Percentiles rank a stretch among this genome's conserved stretches.
Conservation (phyloP, 148 eudicot genomes). For the Dysphania ambrosioides region DNA sequence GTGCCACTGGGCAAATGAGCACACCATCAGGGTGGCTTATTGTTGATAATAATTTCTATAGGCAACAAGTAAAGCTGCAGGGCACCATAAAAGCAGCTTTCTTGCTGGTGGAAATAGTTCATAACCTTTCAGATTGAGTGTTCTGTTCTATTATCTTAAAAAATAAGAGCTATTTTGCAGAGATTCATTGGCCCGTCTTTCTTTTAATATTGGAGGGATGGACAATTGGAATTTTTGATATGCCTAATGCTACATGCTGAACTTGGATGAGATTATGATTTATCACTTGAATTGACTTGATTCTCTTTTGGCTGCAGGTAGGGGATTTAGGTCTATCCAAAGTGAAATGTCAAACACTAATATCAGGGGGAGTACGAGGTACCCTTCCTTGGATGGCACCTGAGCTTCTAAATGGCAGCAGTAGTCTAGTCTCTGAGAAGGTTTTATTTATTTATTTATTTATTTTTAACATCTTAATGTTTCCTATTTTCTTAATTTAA, state of each 20-base stretch:
- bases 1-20: no score
- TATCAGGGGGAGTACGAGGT: constrained; percentile 93
- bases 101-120: no score
- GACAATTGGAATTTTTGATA: background rate
- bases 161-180: background rate
- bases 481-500: background rate
- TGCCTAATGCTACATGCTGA: background rate
- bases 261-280: background rate
- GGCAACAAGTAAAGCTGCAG: background rate
- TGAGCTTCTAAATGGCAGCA: constrained; percentile 88
- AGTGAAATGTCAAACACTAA: constrained; percentile 85
- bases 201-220: background rate
- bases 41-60: background rate
- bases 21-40: background rate
- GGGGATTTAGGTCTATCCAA: constrained; percentile 93
- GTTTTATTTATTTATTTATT: constrained; percentile 34
- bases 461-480: background rate
- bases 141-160: background rate
- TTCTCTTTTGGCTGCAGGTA: constrained; percentile 43
- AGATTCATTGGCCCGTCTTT: background rate
- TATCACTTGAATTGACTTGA: background rate
- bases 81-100: no score
- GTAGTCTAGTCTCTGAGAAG: constrained; percentile 91
- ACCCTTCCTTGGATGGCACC: constrained; percentile 99
- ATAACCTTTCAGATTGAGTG: background rate